A percentile compares a stretch with the other conserved stretches of the same genome.
phyloP scores from a whole-genome alignment of 2,329 filamentous ascomycete genomes.

The Clonostachys sp. region DNA sequence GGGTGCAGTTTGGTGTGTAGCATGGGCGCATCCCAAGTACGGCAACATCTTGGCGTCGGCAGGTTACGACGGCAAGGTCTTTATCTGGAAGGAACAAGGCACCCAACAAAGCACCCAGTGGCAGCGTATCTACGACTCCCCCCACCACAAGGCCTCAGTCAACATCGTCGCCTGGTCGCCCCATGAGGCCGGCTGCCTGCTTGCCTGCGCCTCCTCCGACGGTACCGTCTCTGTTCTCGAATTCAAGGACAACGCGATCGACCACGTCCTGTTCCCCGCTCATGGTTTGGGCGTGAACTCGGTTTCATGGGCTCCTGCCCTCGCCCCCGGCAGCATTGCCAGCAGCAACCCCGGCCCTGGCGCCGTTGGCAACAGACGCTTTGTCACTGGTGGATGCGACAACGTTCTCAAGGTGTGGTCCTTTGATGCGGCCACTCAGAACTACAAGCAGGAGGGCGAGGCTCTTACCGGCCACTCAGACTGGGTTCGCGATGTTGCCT shows the following conservation, averaged over 20 bases:
- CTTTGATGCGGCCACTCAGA: slow-evolving; percentile 60
- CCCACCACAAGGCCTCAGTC: slow-evolving; percentile 89
- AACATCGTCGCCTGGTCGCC: slow-evolving; percentile 98
- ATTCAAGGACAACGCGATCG: slow-evolving; percentile 94
- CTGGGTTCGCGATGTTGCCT: slow-evolving; percentile 97
- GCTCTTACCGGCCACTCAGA: slow-evolving; percentile 79
- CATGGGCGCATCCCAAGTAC: slow-evolving; percentile 98
- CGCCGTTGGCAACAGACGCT: slow-evolving; percentile 65
- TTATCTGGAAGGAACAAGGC: slow-evolving; percentile 94
- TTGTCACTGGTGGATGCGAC: slow-evolving; percentile 93
- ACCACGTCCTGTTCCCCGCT: slow-evolving; percentile 82
- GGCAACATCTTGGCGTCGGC: slow-evolving; percentile 95
- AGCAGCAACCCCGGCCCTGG: slow-evolving; percentile 60
- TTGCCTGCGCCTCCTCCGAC: slow-evolving; percentile 91
- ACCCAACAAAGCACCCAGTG: slow-evolving; percentile 49
- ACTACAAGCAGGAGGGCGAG: slow-evolving; percentile 58
- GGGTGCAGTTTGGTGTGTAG: slow-evolving; percentile 94
- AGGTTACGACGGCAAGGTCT: slow-evolving; percentile 94
- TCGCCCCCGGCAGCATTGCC: slow-evolving; percentile 77
- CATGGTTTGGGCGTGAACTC: slow-evolving; percentile 94
- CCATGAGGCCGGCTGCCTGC: slow-evolving; percentile 88
- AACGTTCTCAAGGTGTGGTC: slow-evolving; percentile 93
- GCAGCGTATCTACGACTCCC: slow-evolving; percentile 90
- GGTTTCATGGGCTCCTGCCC: slow-evolving; percentile 89
- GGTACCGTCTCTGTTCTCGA: slow-evolving; percentile 91